A percentile compares a stretch with the other conserved stretches of the same genome.
Evolutionary conservation across 2,329 filamentous ascomycete genomes (phyloP).

Genomic region (Myriosclerotinia duriaeana): DNA sequence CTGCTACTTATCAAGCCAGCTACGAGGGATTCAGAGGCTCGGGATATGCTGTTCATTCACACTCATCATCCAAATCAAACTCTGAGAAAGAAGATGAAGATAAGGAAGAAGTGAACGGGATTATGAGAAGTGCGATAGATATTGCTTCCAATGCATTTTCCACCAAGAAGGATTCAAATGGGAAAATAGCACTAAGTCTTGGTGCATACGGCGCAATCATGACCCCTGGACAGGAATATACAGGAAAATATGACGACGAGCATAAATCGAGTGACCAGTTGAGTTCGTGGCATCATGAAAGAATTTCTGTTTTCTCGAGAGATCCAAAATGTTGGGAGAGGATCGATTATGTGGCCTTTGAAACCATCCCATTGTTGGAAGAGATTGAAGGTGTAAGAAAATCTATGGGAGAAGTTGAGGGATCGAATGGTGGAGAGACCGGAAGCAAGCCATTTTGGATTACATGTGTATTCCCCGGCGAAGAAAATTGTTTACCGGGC

Average conservation of each 20-base stretch:
- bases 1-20: conserved; percentile 67
- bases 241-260: conserved; percentile 55
- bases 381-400: conserved; percentile 59
- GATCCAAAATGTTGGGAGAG: conserved; percentile 35
- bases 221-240: conserved; percentile 65
- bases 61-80: background rate
- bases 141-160: conserved; percentile 42
- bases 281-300: conserved; percentile 56
- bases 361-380: conserved; percentile 63
- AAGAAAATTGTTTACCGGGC: conserved; percentile 55
- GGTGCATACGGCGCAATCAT: conserved; percentile 68
- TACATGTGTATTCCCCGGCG: conserved; percentile 60
- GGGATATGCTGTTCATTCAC: conserved; percentile 16
- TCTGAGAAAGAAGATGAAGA: background rate
- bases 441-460: conserved; percentile 51
- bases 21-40: conserved; percentile 50
- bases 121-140: conserved; percentile 44
- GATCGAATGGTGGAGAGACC: background rate
- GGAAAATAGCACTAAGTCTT: conserved; percentile 55
- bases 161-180: background rate
- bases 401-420: conserved; percentile 36
- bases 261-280: conserved; percentile 49
- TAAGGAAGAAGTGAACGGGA: conserved; percentile 45
- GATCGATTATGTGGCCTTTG: conserved; percentile 59
- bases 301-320: conserved; percentile 51